Base-by-base conservation (phyloP, 2,329 filamentous ascomycete species). In the Calonectria multiphialidica region DNA sequence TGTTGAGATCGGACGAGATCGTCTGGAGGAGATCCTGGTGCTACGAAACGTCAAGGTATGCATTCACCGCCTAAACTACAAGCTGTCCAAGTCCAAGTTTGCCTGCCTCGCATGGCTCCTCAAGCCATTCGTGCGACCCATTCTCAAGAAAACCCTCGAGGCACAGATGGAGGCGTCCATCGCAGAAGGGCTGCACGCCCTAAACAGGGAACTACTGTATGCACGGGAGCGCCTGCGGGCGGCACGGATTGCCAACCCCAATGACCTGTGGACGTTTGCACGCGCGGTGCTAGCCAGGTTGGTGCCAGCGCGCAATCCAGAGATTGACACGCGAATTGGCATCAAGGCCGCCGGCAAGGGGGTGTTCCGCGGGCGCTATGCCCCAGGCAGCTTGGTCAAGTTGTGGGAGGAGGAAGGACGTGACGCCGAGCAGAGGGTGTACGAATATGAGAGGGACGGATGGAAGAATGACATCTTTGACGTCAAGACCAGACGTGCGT, bases 401-500 rank as follows among this genome's bases (percentile, higher is more conserved):
- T 83, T 98, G n/a, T 98, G 95, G 95, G 91, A 96, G 76, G 93
- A 95, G 75, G 93, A 98, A 84, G 95, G 91, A 0, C 84, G 87
- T 25, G 87, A 88, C 73, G 95, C 94, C 0, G 88, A 88, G 23
- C 94, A 97, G 82, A 88, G 91, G 47, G 90, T 98, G 44, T 91
- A 96, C 75, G 93, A 96, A 75, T 92, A 92, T 80, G 90, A 92
- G 68, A 86, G 86, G 57, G 91, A 89, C 18, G 94, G 93, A 0
- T 98, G 95, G 95, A 90, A 93, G 77, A 98, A 98, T 82, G 92
- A 91, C 55, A 92, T 98, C n/a, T 98, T 98, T 78, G 87, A 91
- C 74, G 82, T 88, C 13, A 80, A 81, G 37, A 84, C 85, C n/a
- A 79, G 71, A n/a, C 74, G 71, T n/a, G 75, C 73, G 49, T 79